phyloP scores from a whole-genome alignment of 345 rosid species.

The Arabidopsis thaliana region DNA sequence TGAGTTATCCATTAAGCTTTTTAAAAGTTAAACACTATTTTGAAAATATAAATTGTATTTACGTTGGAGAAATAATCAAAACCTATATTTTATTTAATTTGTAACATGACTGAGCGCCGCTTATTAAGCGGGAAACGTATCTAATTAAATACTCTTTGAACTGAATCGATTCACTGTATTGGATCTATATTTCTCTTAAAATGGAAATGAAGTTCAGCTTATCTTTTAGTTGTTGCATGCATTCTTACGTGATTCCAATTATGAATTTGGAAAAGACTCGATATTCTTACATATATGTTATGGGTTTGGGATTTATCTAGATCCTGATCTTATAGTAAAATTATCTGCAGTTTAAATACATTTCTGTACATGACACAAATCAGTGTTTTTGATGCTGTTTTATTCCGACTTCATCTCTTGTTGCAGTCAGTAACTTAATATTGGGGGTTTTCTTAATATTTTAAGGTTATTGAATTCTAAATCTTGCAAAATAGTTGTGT shows the following conservation, averaged over 20 bases:
- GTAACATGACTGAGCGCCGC: neutral
- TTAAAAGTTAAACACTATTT: neutral
- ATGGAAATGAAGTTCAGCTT: neutral
- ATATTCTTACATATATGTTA: no score
- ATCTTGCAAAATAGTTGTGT: neutral
- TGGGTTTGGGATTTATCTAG: neutral
- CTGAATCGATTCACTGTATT: neutral
- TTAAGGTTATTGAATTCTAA: neutral
- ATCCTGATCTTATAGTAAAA: neutral
- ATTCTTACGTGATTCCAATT: neutral
- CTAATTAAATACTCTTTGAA: conserved; percentile 7
- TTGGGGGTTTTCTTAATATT: no score
- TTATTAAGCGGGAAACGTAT: neutral
- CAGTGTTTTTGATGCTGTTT: neutral
- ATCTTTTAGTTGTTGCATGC: neutral
- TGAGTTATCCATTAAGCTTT: conserved; percentile 40
- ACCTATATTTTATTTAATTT: neutral
- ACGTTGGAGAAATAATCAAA: neutral
- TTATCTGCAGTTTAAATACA: neutral
- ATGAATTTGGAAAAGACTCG: neutral
- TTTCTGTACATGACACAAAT: neutral
- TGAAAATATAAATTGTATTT: neutral
- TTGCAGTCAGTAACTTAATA: neutral
- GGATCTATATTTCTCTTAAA: neutral
- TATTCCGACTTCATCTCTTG: neutral